phyloP scores from a whole-genome alignment of 2,329 filamentous ascomycete species.

The Verticillium zaregamsianum region DNA sequence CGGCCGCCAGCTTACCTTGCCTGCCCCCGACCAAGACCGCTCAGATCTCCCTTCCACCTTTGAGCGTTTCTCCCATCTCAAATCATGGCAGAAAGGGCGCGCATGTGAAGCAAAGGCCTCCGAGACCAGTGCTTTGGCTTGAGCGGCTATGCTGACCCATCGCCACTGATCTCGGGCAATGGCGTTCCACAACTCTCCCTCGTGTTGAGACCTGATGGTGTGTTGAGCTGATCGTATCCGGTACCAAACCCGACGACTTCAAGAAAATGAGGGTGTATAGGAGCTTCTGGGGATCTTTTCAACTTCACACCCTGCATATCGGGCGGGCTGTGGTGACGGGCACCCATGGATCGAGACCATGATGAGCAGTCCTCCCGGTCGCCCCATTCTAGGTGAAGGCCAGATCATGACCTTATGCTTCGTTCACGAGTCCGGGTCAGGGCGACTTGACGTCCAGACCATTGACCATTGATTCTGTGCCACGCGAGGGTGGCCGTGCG shows the following conservation, averaged over 20 bases:
- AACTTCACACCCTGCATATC: neutral
- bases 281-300: neutral
- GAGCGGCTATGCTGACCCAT: neutral
- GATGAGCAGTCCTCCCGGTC: neutral
- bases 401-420: neutral
- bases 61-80: too few species aligned
- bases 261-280: neutral
- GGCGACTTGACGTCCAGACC: neutral
- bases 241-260: neutral
- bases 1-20: neutral
- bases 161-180: neutral
- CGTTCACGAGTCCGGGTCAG: neutral
- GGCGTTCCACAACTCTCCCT: neutral
- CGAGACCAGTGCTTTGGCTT: too few species aligned
- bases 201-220: neutral
- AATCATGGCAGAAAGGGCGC: too few species aligned
- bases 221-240: neutral
- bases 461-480: neutral
- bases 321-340: neutral
- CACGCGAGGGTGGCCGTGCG: neutral
- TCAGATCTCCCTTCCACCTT: neutral
- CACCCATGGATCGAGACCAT: neutral
- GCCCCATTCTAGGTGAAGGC: neutral
- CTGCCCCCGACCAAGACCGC: too few species aligned
- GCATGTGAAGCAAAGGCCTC: too few species aligned